Conservation (phyloP, 805 yeast species). For the Candida maltosa region DNA sequence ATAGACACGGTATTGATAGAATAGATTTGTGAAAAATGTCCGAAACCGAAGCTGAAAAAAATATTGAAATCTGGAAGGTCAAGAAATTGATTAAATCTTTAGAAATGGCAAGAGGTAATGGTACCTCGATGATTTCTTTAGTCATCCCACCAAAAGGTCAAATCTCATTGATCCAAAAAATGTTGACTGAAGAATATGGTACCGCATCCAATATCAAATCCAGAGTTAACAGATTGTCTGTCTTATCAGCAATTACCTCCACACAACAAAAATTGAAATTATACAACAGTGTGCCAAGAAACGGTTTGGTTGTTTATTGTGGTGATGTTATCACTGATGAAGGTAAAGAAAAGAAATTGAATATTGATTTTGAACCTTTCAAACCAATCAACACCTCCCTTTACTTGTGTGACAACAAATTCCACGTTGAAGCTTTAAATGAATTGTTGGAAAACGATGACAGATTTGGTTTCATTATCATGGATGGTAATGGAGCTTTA, state of each 20-base stretch:
- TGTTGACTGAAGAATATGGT: constrained; percentile 97
- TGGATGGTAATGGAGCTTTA: constrained; percentile 99
- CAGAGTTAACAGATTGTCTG: constrained; percentile 94
- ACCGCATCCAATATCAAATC: constrained; percentile 98
- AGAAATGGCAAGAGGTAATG: constrained; percentile 94
- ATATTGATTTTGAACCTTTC: constrained; percentile 97
- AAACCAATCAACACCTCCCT: constrained; percentile 96
- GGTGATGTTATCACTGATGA: constrained; percentile 97
- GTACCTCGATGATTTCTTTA: constrained; percentile 97
- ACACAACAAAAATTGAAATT: constrained; percentile 95
- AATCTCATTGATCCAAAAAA: constrained; percentile 79
- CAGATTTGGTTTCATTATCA: constrained; percentile 93
- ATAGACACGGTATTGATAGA: too few relatives aligned
- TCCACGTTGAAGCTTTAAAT: constrained; percentile 94
- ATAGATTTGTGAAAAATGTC: too few relatives aligned
- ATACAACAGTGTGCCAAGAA: constrained; percentile 85
- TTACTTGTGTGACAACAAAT: constrained; percentile 95
- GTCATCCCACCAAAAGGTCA: constrained; percentile 96
- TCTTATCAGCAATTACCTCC: constrained; percentile 93
- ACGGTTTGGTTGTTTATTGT: constrained; percentile 94
- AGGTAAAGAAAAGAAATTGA: constrained; percentile 95
- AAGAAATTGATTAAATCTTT: constrained; percentile 86
- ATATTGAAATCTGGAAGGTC: constrained; percentile 98
- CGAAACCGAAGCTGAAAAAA: constrained; percentile 70
- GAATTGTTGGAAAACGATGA: constrained; percentile 95